Evolutionary conservation across 2,329 filamentous ascomycete species (phyloP).

Genomic region (Aspergillus quadricinctus): DNA sequence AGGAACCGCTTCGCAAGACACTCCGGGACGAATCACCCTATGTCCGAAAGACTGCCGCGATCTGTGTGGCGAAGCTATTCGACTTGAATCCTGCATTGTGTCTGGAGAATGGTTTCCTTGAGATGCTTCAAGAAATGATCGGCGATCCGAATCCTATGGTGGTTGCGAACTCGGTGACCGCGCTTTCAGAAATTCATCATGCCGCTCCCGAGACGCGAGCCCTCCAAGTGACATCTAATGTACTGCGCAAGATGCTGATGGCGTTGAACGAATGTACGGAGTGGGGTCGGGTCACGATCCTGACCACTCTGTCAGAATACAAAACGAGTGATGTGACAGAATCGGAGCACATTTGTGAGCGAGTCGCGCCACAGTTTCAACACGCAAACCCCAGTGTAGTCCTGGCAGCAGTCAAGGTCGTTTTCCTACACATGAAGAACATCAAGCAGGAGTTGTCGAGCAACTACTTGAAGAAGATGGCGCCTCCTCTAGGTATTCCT

Average conservation of each 20-base stretch:
- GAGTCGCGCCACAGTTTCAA: constrained; percentile 94
- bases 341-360: constrained; percentile 95
- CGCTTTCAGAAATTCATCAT: constrained; percentile 85
- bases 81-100: constrained; percentile 90
- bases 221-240: constrained; percentile 73
- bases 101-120: constrained; percentile 93
- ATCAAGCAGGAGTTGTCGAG: constrained; percentile 73
- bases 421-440: constrained; percentile 92
- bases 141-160: constrained; percentile 99
- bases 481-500: constrained; percentile 75
- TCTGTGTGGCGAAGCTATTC: constrained; percentile 97
- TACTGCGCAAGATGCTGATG: constrained; percentile 92
- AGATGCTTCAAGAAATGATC: constrained; percentile 90
- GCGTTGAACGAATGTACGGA: constrained; percentile 97
- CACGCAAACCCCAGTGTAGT: constrained; percentile 98
- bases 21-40: constrained; percentile 96
- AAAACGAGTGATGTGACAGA: constrained; percentile 84
- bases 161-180: constrained; percentile 93
- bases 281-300: constrained; percentile 92
- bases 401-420: constrained; percentile 92
- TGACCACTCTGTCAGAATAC: constrained; percentile 86
- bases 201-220: constrained; percentile 86
- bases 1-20: constrained; percentile 93
- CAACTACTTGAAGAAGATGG: constrained; percentile 97
- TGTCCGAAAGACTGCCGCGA: constrained; percentile 94